phyloP scores from a whole-genome alignment of 2,329 filamentous ascomycete genomes.

The Amauroascus niger region DNA sequence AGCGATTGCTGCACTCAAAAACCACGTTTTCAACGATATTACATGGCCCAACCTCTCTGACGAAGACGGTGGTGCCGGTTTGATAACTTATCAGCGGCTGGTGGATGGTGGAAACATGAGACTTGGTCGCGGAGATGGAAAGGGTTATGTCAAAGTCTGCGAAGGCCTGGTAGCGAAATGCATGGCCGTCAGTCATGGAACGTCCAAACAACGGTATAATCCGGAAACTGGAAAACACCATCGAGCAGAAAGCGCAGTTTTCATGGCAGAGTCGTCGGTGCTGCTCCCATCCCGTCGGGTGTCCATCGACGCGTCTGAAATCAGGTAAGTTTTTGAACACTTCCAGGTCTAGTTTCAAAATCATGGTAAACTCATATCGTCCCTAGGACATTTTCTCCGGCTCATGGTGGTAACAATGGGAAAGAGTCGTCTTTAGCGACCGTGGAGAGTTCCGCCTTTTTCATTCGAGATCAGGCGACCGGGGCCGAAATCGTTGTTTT shows the following conservation, averaged over 20 bases:
- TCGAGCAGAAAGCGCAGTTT: conserved; percentile 43
- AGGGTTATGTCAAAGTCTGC: conserved; percentile 79
- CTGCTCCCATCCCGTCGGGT: conserved; percentile 34
- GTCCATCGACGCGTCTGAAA: conserved; percentile 28
- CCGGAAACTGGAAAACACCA: conserved; percentile 45
- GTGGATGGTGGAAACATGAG: conserved; percentile 81
- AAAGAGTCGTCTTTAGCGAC: conserved; percentile 24
- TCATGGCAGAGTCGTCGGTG: conserved; percentile 41
- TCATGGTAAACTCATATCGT: not conserved
- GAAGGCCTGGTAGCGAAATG: conserved; percentile 83
- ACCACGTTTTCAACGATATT: conserved; percentile 92
- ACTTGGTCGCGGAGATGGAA: conserved; percentile 66
- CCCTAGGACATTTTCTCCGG: conserved; percentile 25
- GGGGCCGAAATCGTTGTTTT: conserved; percentile 80
- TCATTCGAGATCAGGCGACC: conserved; percentile 66
- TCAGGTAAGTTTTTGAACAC: conserved; percentile 22
- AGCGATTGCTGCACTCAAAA: conserved; percentile 86
- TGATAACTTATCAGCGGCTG: conserved; percentile 81
- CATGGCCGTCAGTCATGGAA: conserved; percentile 79
- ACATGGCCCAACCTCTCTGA: conserved; percentile 98
- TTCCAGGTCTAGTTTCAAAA: not conserved
- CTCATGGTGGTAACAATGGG: not conserved
- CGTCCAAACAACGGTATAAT: conserved; percentile 64
- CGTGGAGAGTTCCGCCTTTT: conserved; percentile 79
- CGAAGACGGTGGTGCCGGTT: conserved; percentile 85